Evolutionary conservation across 106 monocot species (phyloP).

Genomic region (Posidonia australis): DNA sequence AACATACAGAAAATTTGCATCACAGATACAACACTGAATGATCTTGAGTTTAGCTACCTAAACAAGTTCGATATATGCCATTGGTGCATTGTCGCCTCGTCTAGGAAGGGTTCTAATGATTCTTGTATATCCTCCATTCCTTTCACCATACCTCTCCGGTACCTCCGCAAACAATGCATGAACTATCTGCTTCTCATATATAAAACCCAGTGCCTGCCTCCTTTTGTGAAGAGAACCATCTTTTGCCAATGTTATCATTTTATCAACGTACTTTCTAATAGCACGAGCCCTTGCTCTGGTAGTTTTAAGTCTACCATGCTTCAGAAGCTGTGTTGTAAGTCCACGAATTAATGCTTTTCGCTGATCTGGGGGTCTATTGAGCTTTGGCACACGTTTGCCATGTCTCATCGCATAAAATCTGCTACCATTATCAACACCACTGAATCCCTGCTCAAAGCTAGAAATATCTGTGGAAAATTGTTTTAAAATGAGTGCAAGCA

Average conservation of each 20-base stretch:
- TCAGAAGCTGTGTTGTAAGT: conserved; percentile 83
- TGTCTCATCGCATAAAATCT: conserved; percentile 92
- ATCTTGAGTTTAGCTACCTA: conserved; percentile 31
- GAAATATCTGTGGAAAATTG: conserved; percentile 24
- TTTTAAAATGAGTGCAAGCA: not conserved
- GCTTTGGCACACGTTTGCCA: conserved; percentile 79
- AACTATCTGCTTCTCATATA: conserved; percentile 97
- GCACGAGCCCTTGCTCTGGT: conserved; percentile 81
- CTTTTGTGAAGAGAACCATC: conserved; percentile 98
- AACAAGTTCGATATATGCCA: conserved; percentile 98
- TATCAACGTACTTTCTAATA: conserved; percentile 82
- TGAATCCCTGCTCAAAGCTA: conserved; percentile 36
- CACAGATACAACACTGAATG: too few species aligned
- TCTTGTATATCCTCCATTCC: conserved; percentile 95
- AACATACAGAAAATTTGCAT: too few species aligned
- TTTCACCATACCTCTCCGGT: conserved; percentile 79
- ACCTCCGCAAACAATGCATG: conserved; percentile 94
- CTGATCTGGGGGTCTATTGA: conserved; percentile 95
- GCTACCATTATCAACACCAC: conserved; percentile 38
- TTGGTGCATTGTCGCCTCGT: conserved; percentile 95
- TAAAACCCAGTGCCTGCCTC: conserved; percentile 86
- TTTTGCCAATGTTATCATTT: conserved; percentile 95
- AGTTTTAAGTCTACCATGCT: conserved; percentile 93
- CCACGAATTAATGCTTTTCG: conserved; percentile 72
- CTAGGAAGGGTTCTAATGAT: conserved; percentile 84